These are phyloP conservation scores for baker's yeast (Saccharomyces cerevisiae) DNA, from an alignment of 805 yeast genomes.

Conservation along the genomic window DNA sequence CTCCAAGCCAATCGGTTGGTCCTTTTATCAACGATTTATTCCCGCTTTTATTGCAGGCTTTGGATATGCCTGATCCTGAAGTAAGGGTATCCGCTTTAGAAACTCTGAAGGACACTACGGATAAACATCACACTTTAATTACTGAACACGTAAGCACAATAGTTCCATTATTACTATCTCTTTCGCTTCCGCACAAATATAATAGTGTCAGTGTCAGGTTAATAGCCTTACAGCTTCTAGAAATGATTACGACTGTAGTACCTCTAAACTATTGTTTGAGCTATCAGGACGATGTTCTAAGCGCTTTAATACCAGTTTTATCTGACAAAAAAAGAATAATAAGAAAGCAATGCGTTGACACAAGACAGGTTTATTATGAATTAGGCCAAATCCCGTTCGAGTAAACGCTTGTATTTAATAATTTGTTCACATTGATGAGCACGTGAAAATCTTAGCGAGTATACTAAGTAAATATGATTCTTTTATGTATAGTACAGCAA, in stretches of 20 bases:
- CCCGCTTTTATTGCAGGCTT: slow-evolving; percentile 64
- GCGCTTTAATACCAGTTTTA: slow-evolving; percentile 41
- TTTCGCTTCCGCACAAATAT: slow-evolving; percentile 16
- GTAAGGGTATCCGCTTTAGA: slow-evolving; percentile 55
- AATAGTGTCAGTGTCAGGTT: slow-evolving; percentile 46
- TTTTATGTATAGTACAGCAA: not conserved
- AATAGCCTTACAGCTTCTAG: slow-evolving; percentile 50
- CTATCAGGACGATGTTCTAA: slow-evolving; percentile 43
- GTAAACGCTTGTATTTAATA: slow-evolving; percentile 5
- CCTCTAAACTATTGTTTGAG: slow-evolving; percentile 41
- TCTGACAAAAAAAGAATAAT: slow-evolving; percentile 71
- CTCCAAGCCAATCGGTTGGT: slow-evolving; percentile 54
- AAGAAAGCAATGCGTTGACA: slow-evolving; percentile 67
- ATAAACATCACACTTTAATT: slow-evolving; percentile 47
- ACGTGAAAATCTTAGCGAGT: not conserved
- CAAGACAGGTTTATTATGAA: slow-evolving; percentile 71
- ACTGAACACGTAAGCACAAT: slow-evolving; percentile 48
- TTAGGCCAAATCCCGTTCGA: slow-evolving; percentile 34
- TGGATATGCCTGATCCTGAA: slow-evolving; percentile 38
- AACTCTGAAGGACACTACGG: slow-evolving; percentile 49
- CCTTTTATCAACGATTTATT: slow-evolving; percentile 56
- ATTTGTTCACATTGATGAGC: not conserved
- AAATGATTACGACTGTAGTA: slow-evolving; percentile 35
- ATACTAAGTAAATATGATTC: not conserved
- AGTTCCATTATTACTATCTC: slow-evolving; percentile 43